Evolutionary conservation across 2,329 filamentous ascomycete genomes (phyloP), one percentile per base, ranked within the genome.

Genomic region (Epichloe gansuensis): DNA sequence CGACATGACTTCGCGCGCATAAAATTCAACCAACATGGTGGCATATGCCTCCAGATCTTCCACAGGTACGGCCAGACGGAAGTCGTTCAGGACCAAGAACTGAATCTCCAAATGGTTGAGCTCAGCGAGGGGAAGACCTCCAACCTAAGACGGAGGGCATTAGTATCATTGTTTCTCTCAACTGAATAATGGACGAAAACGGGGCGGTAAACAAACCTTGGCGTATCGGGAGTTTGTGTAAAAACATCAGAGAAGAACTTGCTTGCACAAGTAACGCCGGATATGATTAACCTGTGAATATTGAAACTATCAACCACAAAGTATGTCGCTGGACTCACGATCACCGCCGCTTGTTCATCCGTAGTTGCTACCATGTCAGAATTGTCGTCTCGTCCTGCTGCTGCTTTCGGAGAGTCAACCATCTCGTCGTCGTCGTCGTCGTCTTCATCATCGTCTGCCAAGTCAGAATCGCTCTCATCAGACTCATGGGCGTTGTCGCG

Each of bases 251-350:
- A 97, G 71, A 98, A 98, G 76, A 97, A 98, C 70, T 98, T 98
- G 80, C 91, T 97, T 5, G 93, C 91, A 69, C 93, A 97, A 3
- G 93, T 98, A 45, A 98, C 93, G 38, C 91, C 93, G 2, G 93
- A 89, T 65, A 98, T 98, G 52, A 97, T 91, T 52, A 98, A 75
- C 52, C 93, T 84, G 66, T 98, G 93, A 58, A 98, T 97, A 70
- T 98, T 98, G 74, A 93, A 98, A 71, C 93, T 97, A 71, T 98
- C 93, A 11, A 97, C 93, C 42, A 97, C 91, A 65, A 98, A 97
- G 55, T 80, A 82, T 8, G 78, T 80, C 5, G 75, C 75, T n/a
- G 68, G 59, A 6, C 57, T 61, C 43, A 59, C 49, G 13, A 59
- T 54, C 6, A 58, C 49, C 17, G 59, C 52, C 17, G 59, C 52